Conservation (phyloP, 805 yeast genomes). For the Barnettozyma sp. region DNA sequence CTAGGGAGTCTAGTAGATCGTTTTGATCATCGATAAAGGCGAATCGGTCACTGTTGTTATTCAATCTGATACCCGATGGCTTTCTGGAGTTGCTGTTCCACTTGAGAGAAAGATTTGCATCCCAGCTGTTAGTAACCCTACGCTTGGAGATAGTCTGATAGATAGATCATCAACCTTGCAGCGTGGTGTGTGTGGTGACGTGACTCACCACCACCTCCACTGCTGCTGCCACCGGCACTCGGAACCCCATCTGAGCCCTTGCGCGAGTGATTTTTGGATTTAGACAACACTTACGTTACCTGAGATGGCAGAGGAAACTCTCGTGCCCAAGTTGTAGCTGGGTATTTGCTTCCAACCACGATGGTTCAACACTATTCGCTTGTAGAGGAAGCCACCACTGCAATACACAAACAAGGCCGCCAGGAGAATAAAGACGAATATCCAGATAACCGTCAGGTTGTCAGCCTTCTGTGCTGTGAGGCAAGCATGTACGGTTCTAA, state of each 20-base stretch:
- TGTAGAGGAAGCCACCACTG: conserved; percentile 35
- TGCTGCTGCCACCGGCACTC: no score
- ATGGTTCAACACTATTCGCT: conserved; percentile 29
- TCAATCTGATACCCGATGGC: conserved; percentile 14
- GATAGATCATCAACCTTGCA: no score
- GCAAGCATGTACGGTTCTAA: conserved; percentile 79
- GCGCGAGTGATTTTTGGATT: no score
- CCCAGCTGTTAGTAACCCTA: conserved; percentile 14
- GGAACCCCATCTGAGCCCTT: no score
- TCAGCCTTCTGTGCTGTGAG: conserved; percentile 67
- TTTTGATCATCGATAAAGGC: conserved; percentile 36
- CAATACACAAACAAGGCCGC: conserved; percentile 37
- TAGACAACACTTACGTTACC: conserved; percentile 25
- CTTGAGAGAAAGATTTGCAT: conserved; percentile 9
- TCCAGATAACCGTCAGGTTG: conserved; percentile 58
- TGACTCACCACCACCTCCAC: no score
- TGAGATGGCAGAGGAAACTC: conserved; percentile 21
- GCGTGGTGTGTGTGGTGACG: no score
- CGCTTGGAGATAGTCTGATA: no score
- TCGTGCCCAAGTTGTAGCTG: conserved; percentile 21
- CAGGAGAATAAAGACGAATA: conserved; percentile 46
- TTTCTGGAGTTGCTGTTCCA: conserved; percentile 12
- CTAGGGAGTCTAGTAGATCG: conserved; percentile 34
- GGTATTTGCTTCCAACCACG: conserved; percentile 33
- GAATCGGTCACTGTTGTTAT: conserved; percentile 26